Evolutionary conservation across 2,329 filamentous ascomycete genomes (phyloP).

Genomic region (Claviceps sp.): DNA sequence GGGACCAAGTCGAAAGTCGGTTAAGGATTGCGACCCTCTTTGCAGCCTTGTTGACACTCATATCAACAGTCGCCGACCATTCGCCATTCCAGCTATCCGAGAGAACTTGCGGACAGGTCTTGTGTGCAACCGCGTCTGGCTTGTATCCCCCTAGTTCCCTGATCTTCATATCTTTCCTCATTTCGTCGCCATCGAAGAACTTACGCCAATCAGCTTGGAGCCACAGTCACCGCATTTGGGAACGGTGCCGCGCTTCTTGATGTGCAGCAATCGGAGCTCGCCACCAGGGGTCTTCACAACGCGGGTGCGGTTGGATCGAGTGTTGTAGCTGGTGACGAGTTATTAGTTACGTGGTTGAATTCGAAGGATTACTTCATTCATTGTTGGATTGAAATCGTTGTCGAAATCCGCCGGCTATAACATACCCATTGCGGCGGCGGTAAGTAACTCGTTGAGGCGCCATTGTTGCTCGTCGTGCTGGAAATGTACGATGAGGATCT

Average conservation of each 20-base stretch:
- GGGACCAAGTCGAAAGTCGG: too few relatives aligned
- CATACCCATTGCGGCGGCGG: conserved; percentile 71
- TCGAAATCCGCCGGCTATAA: conserved; percentile 13
- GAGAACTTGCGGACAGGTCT: not conserved
- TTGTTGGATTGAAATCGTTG: not conserved
- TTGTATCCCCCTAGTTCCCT: not conserved
- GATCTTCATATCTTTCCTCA: not conserved
- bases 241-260: conserved; percentile 98
- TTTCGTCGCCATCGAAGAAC: conserved; percentile 29
- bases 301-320: conserved; percentile 90
- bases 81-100: not conserved
- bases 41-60: too few relatives aligned
- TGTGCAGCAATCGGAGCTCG: conserved; percentile 90
- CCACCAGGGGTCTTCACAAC: conserved; percentile 94
- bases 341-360: not conserved
- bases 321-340: conserved; percentile 67
- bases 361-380: not conserved
- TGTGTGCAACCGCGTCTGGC: not conserved
- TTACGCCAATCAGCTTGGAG: conserved; percentile 93
- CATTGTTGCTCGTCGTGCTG: conserved; percentile 40
- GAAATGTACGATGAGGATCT: conserved; percentile 23
- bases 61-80: not conserved
- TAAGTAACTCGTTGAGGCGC: conserved; percentile 48
- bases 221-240: conserved; percentile 99
- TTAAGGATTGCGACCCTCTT: too few relatives aligned